A percentile compares a stretch with the other conserved stretches of the same genome.
phyloP scores from a whole-genome alignment of 2,329 filamentous ascomycete genomes.

The Cladosporium sp. region DNA sequence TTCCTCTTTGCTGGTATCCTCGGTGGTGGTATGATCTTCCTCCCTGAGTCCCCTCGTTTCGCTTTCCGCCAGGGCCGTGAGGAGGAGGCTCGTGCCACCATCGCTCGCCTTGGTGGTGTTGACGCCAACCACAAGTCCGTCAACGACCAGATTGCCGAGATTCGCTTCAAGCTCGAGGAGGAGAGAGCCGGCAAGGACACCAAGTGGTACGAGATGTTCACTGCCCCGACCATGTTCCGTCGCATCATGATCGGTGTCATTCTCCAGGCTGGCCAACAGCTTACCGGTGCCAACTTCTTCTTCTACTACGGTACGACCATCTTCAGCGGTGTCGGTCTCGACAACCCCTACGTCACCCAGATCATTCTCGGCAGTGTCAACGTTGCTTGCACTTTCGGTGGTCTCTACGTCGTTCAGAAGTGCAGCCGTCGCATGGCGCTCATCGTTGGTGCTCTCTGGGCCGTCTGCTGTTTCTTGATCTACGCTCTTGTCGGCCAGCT shows the following conservation, averaged over 20 bases:
- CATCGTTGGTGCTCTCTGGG: slow-evolving; percentile 44
- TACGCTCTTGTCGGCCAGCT: slow-evolving; percentile 47
- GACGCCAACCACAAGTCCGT: slow-evolving; percentile 53
- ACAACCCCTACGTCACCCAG: slow-evolving; percentile 42
- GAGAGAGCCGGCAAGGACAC: slow-evolving; percentile 44
- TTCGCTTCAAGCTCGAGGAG: slow-evolving; percentile 52
- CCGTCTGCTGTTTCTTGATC: slow-evolving; percentile 57
- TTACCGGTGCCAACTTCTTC: slow-evolving; percentile 66
- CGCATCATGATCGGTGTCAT: slow-evolving; percentile 59
- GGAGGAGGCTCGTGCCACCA: slow-evolving; percentile 47
- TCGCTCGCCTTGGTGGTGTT: slow-evolving; percentile 54
- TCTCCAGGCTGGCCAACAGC: slow-evolving; percentile 63
- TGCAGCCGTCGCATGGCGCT: slow-evolving; percentile 42
- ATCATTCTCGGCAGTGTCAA: slow-evolving; percentile 48
- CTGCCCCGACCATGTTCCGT: slow-evolving; percentile 62
- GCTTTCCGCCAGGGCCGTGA: slow-evolving; percentile 54
- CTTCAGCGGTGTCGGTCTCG: slow-evolving; percentile 36
- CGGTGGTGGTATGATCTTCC: slow-evolving; percentile 49
- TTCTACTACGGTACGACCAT: slow-evolving; percentile 52
- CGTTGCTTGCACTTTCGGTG: slow-evolving; percentile 43
- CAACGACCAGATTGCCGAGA: slow-evolving; percentile 50
- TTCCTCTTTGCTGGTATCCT: slow-evolving; percentile 55
- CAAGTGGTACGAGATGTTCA: slow-evolving; percentile 64
- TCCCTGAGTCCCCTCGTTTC: slow-evolving; percentile 56
- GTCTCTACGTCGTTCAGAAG: slow-evolving; percentile 45